A percentile compares a stretch with the other conserved stretches of the same genome.
These are phyloP conservation scores for Annulohypoxylon truncatum DNA, from an alignment of 2,329 filamentous ascomycete species.

Conservation along the genomic window DNA sequence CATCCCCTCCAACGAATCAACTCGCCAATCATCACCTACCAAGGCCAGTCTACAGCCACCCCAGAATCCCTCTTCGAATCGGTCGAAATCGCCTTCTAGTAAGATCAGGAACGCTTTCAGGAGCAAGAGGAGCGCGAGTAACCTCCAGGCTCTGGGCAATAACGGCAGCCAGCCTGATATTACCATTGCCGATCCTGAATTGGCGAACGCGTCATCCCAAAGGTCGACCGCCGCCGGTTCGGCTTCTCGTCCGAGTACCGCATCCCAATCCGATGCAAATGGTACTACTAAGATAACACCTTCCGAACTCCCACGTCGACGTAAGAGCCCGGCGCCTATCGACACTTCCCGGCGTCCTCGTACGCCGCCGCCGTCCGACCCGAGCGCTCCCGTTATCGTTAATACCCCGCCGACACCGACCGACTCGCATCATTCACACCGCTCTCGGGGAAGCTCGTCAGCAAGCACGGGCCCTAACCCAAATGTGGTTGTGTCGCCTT, in stretches of 20 bases:
- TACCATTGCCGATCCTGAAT: constrained; percentile 32
- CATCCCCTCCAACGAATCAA: constrained; percentile 50
- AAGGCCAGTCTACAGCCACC: constrained; percentile 57
- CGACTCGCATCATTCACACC: constrained; percentile 51
- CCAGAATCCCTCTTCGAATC: constrained; percentile 59
- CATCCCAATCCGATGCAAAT: constrained; percentile 41
- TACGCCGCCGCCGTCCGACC: constrained; percentile 61
- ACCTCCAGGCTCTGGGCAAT: constrained; percentile 55
- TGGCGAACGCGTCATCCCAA: constrained; percentile 34
- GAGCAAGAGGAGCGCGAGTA: constrained; percentile 62
- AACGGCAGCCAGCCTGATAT: constrained; percentile 50
- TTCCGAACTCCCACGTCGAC: constrained; percentile 37
- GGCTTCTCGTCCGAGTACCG: constrained; percentile 36
- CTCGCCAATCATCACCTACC: constrained; percentile 48
- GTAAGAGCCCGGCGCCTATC: constrained; percentile 41
- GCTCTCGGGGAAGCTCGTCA: constrained; percentile 37
- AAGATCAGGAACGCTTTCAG: constrained; percentile 79
- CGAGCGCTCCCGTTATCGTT: constrained; percentile 66
- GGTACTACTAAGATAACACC: constrained; percentile 39
- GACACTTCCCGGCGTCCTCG: constrained; percentile 52
- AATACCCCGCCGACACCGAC: constrained; percentile 75
- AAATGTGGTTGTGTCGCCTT: constrained; percentile 70
- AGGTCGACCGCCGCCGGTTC: constrained; percentile 25
- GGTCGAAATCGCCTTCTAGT: constrained; percentile 75
- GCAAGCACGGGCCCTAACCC: constrained; percentile 49